Percentiles rank a stretch among this genome's conserved stretches.
Evolutionary conservation across 345 rosid genomes (phyloP).

Genomic region (Conringia planisiliqua): DNA sequence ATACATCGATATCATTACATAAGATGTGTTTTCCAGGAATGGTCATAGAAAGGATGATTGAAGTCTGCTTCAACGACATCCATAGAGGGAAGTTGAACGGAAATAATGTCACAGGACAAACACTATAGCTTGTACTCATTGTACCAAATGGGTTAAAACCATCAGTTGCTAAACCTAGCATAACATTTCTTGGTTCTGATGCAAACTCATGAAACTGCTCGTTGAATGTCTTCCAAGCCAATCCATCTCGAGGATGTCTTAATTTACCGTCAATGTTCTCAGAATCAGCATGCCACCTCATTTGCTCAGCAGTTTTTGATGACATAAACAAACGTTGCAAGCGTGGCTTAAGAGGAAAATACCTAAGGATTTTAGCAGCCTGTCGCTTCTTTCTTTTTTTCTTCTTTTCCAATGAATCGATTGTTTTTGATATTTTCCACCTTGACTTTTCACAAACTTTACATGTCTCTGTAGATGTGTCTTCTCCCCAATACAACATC

Average conservation of each 20-base stretch:
- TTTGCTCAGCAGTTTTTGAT: background rate
- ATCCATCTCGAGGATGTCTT: background rate
- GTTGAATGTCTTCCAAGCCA: background rate
- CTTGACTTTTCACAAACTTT: background rate
- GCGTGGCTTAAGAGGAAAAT: background rate
- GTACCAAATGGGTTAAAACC: background rate
- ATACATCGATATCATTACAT: too few species aligned
- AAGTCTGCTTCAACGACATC: background rate
- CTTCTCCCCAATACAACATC: background rate
- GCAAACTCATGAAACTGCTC: background rate
- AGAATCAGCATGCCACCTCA: background rate
- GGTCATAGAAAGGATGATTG: background rate
- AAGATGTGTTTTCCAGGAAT: too few species aligned
- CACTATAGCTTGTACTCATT: background rate
- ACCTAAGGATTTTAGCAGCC: background rate
- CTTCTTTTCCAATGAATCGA: background rate
- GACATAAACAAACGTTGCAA: background rate
- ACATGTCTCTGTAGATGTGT: background rate
- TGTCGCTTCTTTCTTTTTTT: background rate
- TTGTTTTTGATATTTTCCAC: background rate
- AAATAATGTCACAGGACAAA: background rate
- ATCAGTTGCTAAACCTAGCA: background rate
- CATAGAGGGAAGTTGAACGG: background rate
- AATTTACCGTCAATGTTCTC: background rate
- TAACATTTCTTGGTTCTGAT: background rate